phyloP scores from a whole-genome alignment of 2,329 filamentous ascomycete species.

The Exophiala calicioides region DNA sequence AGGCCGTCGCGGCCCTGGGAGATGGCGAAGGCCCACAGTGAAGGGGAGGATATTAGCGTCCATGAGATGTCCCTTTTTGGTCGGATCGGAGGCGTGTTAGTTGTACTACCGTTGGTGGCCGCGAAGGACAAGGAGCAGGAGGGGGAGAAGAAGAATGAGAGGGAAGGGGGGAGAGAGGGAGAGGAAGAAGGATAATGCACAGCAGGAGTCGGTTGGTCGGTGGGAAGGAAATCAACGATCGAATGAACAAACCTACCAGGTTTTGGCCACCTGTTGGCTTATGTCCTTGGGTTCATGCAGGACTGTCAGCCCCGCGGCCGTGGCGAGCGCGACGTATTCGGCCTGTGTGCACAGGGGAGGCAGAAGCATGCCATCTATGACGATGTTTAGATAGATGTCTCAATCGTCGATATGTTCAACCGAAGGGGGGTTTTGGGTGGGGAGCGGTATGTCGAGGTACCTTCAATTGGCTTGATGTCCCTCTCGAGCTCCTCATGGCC shows the following conservation, averaged over 20 bases:
- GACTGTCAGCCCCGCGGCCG: constrained; percentile 50
- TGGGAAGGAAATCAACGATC: not conserved
- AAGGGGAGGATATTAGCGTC: constrained; percentile 60
- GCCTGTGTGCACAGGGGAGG: constrained; percentile 57
- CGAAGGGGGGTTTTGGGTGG: too few relatives aligned
- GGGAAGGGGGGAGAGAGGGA: not conserved
- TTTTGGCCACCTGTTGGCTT: constrained; percentile 59
- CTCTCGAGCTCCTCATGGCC: constrained; percentile 45
- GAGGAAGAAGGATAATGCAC: not conserved
- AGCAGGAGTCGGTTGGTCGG: not conserved
- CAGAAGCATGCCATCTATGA: constrained; percentile 60
- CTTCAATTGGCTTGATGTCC: constrained; percentile 63
- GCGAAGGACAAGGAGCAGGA: too few relatives aligned
- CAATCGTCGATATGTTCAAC: too few relatives aligned
- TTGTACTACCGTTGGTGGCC: too few relatives aligned
- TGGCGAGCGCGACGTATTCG: constrained; percentile 56
- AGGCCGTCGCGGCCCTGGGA: constrained; percentile 62
- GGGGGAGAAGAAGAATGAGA: too few relatives aligned
- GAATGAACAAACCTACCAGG: constrained; percentile 50
- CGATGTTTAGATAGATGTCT: not conserved
- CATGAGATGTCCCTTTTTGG: constrained; percentile 61
- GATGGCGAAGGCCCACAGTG: constrained; percentile 63
- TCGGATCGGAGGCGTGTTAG: not conserved
- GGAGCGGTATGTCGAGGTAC: constrained; percentile 36
- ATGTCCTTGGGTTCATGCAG: constrained; percentile 53